Conservation (phyloP, 768 basidiomycete genomes). For the Hygrocybe coccinea region DNA sequence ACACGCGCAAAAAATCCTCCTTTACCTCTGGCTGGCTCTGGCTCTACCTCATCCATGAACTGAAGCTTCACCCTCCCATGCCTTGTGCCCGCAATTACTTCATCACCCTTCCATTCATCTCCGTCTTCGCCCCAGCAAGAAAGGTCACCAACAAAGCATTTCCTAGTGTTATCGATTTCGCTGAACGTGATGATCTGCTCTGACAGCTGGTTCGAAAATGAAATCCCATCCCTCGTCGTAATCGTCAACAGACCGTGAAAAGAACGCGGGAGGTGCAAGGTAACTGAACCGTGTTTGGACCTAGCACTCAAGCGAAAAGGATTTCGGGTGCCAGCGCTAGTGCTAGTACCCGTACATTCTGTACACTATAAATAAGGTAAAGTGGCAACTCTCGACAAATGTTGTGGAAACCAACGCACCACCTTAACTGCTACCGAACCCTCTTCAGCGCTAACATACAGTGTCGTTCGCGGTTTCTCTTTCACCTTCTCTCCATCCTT, state of each 20-base stretch:
- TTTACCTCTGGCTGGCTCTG: constrained; percentile 2
- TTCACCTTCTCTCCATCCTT: constrained; percentile 1
- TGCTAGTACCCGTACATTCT: constrained; percentile 18
- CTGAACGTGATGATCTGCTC: constrained; percentile 28
- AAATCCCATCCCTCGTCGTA: constrained; percentile 21
- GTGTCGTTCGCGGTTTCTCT: constrained; percentile 11
- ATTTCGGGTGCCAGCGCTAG: constrained; percentile 11
- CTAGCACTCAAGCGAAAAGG: constrained; percentile 22
- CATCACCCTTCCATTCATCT: constrained; percentile 34
- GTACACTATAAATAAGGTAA: background rate
- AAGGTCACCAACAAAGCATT: constrained; percentile 37
- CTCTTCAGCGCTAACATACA: constrained; percentile 23
- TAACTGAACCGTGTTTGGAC: constrained; percentile 29
- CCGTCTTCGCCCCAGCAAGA: constrained; percentile 14
- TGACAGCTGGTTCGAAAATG: constrained; percentile 28
- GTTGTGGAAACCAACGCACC: constrained; percentile 15
- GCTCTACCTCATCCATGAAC: constrained; percentile 34
- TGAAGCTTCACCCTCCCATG: constrained; percentile 34
- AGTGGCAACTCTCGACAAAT: background rate
- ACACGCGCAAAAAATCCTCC: constrained; percentile 22
- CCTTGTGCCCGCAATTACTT: constrained; percentile 28
- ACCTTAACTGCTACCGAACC: constrained; percentile 23
- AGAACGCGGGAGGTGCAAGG: constrained; percentile 37
- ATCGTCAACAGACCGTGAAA: constrained; percentile 34
- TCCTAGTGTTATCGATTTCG: constrained; percentile 25